Evolutionary conservation across 345 rosid species (phyloP), one percentile per base, ranked within the genome.

Genomic region (Punica granatum): DNA sequence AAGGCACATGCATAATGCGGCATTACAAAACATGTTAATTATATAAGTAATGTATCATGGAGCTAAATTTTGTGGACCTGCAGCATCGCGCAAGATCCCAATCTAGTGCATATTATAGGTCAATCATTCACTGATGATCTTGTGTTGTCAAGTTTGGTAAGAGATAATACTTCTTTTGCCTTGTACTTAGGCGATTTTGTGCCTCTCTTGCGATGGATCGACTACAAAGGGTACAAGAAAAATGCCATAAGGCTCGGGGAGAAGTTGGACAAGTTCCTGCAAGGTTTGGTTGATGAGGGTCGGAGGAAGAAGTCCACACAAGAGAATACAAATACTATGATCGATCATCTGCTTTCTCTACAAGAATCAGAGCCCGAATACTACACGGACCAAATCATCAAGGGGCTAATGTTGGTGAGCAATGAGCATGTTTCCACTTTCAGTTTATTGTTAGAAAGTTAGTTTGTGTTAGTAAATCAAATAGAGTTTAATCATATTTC

Each of bases 361-460:
- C 83, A 82, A 58, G 70, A 58, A 33, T 72, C 78, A 2, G 67
- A 84, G 6, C 86, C 86, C 15, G 77, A 80, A 67, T 69, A 81
- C 39, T 83, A 81, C 63, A 76, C 80, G 0, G 84, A 85, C 65
- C 46, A 71, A 19, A 76, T 78, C 72, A 84, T 86, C 69, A 86
- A 86, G 70, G 88, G 85, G 46, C 74, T 85, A 37, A 62, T 74
- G 59, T 72, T 67, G 74, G 87, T 83, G 67, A 66, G n/a, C n/a
- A n/a, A n/a, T n/a, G n/a, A n/a, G n/a, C n/a, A n/a, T n/a, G 75
- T 64, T 48, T 21, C 53, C 4, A 11, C n/a, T 48, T 48, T 21
- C 53, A 3, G 21, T 48, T 4, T 37, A 37, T 37, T 4, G 41
- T 37, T 4, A 37, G 5, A 4, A 37, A 37, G 41, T 11, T 4